Percentiles rank a stretch among this genome's conserved stretches.
These are phyloP conservation scores for Rhizophora apiculata DNA, from an alignment of 345 rosid species.

Conservation along the genomic window DNA sequence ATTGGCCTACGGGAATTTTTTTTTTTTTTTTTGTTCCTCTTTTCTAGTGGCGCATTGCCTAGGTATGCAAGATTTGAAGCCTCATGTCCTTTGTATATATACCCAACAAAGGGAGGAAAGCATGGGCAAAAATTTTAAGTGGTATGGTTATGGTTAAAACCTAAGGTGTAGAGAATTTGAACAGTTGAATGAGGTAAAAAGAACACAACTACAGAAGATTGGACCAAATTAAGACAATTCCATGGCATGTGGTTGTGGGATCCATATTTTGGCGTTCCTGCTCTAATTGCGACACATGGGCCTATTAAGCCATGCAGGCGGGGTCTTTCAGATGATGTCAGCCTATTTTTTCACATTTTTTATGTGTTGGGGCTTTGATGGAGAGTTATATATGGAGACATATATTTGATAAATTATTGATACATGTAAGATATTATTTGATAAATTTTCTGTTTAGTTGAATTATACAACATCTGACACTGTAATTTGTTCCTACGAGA, in stretches of 20 bases:
- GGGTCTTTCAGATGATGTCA: constrained; percentile 29
- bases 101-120: constrained; percentile 10
- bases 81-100: constrained; percentile 18
- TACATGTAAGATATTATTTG: no score
- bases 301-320: constrained; percentile 35
- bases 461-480: no score
- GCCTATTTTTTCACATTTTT: constrained; percentile 10
- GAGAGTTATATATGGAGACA: no score
- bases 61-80: constrained; percentile 6
- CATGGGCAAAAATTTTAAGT: not conserved
- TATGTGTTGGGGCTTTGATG: not conserved
- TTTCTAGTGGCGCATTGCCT: not conserved
- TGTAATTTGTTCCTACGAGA: no score
- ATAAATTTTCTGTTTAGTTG: no score
- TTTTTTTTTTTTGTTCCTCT: constrained; percentile 4
- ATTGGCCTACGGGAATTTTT: not conserved
- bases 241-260: no score
- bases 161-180: not conserved
- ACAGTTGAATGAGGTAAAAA: not conserved
- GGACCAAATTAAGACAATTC: no score
- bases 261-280: no score
- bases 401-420: no score
- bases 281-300: constrained; percentile 21
- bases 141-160: not conserved
- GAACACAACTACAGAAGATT: not conserved